phyloP scores from a whole-genome alignment of 176 grass and related monocot species.

The Avena insularis region DNA sequence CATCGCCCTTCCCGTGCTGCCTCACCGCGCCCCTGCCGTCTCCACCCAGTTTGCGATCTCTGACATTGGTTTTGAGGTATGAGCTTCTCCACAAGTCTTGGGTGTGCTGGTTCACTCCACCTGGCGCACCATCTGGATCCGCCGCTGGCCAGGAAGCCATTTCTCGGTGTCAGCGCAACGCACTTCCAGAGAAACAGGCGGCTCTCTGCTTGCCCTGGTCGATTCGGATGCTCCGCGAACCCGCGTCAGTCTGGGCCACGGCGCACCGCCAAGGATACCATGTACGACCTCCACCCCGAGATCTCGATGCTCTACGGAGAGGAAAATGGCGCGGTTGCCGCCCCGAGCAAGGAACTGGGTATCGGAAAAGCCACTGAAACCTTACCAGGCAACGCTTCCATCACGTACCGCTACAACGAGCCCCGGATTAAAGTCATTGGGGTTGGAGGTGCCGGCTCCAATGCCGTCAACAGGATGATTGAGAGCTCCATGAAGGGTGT shows the following conservation, averaged over 20 bases:
- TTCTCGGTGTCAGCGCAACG: not conserved
- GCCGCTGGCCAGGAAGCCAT: slow-evolving; percentile 4
- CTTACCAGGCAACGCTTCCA: slow-evolving; percentile 22
- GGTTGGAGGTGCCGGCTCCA: slow-evolving; percentile 83
- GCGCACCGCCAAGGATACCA: slow-evolving; percentile 50
- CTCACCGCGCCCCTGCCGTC: not conserved
- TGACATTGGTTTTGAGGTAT: not conserved
- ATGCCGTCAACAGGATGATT: slow-evolving; percentile 90
- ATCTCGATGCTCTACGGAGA: slow-evolving; percentile 73
- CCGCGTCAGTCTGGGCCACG: slow-evolving; percentile 45
- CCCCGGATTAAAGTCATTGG: slow-evolving; percentile 90
- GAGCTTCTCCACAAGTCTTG: slow-evolving; percentile 5
- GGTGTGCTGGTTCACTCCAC: slow-evolving; percentile 6
- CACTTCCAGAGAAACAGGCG: slow-evolving; percentile 35
- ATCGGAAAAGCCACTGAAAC: slow-evolving; percentile 24
- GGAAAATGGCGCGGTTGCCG: slow-evolving; percentile 38
- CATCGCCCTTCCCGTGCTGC: not conserved
- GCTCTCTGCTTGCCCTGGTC: not conserved
- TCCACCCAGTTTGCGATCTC: not conserved
- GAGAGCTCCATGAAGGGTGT: slow-evolving; percentile 81
- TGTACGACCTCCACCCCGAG: slow-evolving; percentile 75
- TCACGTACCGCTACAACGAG: slow-evolving; percentile 59
- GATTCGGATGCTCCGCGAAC: slow-evolving; percentile 46
- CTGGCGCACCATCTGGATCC: slow-evolving; percentile 9
- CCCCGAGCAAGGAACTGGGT: slow-evolving; percentile 43